These are phyloP conservation scores for Candolleomyces eurysporus DNA, from an alignment of 768 basidiomycete species.

Conservation along the genomic window DNA sequence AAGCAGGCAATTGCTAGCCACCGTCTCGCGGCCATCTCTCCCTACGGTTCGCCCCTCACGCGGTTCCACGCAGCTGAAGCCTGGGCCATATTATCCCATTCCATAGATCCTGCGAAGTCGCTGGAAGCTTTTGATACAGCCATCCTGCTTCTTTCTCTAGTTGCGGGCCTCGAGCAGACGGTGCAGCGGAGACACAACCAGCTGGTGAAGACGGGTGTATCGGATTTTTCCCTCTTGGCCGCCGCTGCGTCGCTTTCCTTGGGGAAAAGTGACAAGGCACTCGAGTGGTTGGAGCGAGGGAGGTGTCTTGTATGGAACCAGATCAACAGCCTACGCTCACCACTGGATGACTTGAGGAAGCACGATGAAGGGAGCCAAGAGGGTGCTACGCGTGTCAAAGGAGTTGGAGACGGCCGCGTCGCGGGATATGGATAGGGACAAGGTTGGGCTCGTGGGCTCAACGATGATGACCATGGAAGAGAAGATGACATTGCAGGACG, in stretches of 20 bases:
- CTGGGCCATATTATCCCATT: background rate
- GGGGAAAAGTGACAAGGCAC: background rate
- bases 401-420: background rate
- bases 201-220: background rate
- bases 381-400: background rate
- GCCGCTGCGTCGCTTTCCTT: background rate
- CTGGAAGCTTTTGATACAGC: background rate
- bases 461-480: background rate
- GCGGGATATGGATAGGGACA: background rate
- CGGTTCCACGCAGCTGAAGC: background rate
- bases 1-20: background rate
- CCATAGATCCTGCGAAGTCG: background rate
- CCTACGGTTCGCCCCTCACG: background rate
- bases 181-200: background rate
- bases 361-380: constrained; percentile 15
- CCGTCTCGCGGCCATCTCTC: background rate
- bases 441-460: too few relatives aligned
- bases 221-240: background rate
- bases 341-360: constrained; percentile 13
- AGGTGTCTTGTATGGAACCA: constrained; percentile 19
- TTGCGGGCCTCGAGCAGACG: background rate
- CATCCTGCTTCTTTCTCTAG: background rate
- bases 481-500: constrained; percentile 3
- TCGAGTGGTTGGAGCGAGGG: constrained; percentile 12
- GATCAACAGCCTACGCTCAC: constrained; percentile 16